These are phyloP conservation scores for Pythium guiyangense DNA, from an alignment of 352 stramenopile genomes.

Conservation along the genomic window DNA sequence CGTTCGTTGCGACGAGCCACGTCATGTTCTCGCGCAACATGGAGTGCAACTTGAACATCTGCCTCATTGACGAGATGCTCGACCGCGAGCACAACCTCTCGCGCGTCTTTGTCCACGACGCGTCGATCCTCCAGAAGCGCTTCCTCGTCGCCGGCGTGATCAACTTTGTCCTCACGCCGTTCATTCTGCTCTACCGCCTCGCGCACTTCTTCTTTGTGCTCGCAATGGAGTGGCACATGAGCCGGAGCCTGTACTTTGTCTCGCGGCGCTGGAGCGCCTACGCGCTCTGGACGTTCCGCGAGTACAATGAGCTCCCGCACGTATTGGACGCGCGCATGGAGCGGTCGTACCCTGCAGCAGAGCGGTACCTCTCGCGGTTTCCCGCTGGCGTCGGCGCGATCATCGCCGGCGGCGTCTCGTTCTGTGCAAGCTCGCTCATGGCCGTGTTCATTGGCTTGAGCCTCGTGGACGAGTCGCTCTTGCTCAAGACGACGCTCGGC, in stretches of 20 bases:
- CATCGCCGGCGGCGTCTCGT: slow-evolving; percentile 91
- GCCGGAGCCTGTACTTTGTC: slow-evolving; percentile 91
- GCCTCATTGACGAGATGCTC: slow-evolving; percentile 97
- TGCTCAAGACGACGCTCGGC: slow-evolving; percentile 94
- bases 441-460: slow-evolving; percentile 91
- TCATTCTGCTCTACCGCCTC: slow-evolving; percentile 96
- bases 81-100: slow-evolving; percentile 72
- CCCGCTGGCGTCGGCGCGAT: slow-evolving; percentile 85
- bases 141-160: slow-evolving; percentile 93
- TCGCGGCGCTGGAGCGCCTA: slow-evolving; percentile 92
- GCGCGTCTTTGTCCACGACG: slow-evolving; percentile 90
- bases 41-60: slow-evolving; percentile 95
- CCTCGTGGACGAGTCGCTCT: slow-evolving; percentile 93
- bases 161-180: slow-evolving; percentile 95
- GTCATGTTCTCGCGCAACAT: slow-evolving; percentile 88
- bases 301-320: slow-evolving; percentile 99
- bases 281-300: slow-evolving; percentile 90
- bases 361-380: slow-evolving; percentile 95
- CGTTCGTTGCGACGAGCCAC: slow-evolving; percentile 72
- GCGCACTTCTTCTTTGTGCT: slow-evolving; percentile 97
- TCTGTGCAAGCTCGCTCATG: slow-evolving; percentile 95
- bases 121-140: slow-evolving; percentile 88
- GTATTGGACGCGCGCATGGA: slow-evolving; percentile 92
- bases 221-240: slow-evolving; percentile 94
- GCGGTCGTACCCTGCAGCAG: slow-evolving; percentile 89